Base-by-base conservation (phyloP, 495 filamentous ascomycete genomes). In the Cercophora samala region DNA sequence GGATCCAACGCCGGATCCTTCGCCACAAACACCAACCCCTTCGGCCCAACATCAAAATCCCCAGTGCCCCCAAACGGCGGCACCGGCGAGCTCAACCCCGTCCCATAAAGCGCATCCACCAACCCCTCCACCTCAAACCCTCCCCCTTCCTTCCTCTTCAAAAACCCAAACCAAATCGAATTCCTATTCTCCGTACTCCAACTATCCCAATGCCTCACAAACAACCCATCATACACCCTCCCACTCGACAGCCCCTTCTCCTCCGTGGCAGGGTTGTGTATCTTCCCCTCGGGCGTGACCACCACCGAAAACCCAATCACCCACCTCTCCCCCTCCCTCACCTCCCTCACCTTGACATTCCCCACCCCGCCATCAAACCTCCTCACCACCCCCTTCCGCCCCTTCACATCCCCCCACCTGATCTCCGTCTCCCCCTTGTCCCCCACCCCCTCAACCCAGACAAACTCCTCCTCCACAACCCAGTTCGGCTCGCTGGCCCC, bases 1-100 rank as follows among this genome's bases (percentile, higher is more conserved):
- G 89, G 87, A 69, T 92, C 87, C 4, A 95, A 72, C 6, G 84
- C 82, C 0, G 93, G 93, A 71, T 96, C 93, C 70, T 92, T 96
- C 0, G 93, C 88, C 29, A 96, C 87, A 75, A 97, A 97, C 1
- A 91, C 87, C 65, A 97, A 81, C 2, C 86, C 86, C 62, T 73
- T 77, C 53, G 78, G 74, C 58, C 80, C 77, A 65, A 87, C 83
- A 69, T 85, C 86, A 64, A 83, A 91, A 72, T 89, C 85, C 29
- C 77, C 77, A 23, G 82, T 70, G 42, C 82, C 80, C 13, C 81
- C 83, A 72, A 90, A 84, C 0, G 86, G 82, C 58, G 86, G 75
- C 8, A 87, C 84, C 1, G 90, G 89, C 4, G 83, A 86, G 63
- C 86, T 85, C n/a, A 90, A 79, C 11, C 73, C 73, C 0, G 84